Evolutionary conservation across 2,329 filamentous ascomycete species (phyloP).

Genomic region (Juglanconis sp.): DNA sequence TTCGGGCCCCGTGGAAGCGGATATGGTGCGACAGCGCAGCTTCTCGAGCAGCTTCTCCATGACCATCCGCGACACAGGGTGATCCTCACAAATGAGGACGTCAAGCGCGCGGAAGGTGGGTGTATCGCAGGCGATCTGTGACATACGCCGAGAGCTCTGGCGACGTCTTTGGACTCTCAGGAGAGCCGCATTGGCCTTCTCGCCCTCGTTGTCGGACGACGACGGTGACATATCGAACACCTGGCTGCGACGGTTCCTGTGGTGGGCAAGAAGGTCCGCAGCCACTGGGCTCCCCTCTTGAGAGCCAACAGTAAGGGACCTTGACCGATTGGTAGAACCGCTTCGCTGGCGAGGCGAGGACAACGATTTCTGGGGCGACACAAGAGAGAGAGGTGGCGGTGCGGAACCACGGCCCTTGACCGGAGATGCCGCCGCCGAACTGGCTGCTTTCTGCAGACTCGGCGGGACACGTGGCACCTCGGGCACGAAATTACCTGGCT

Average conservation of each 20-base stretch:
- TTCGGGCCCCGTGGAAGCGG: constrained; percentile 84
- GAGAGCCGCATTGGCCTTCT: constrained; percentile 77
- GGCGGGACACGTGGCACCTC: constrained; percentile 66
- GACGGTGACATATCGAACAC: constrained; percentile 96
- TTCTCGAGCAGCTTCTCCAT: constrained; percentile 98
- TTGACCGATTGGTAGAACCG: constrained; percentile 64
- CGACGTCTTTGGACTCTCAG: constrained; percentile 88
- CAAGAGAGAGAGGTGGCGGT: constrained; percentile 44
- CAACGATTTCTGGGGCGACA: constrained; percentile 62
- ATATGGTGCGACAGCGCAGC: constrained; percentile 88
- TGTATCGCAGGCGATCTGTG: constrained; percentile 81
- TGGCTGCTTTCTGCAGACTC: constrained; percentile 58
- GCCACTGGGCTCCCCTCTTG: constrained; percentile 80
- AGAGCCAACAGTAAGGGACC: constrained; percentile 90
- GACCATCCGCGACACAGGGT: constrained; percentile 94
- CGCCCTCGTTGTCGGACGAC: constrained; percentile 94
- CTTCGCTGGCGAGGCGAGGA: constrained; percentile 60
- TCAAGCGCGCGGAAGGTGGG: constrained; percentile 88
- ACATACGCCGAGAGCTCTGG: constrained; percentile 93
- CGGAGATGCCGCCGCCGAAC: constrained; percentile 52
- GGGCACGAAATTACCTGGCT: constrained; percentile 62
- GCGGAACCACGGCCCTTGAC: constrained; percentile 51
- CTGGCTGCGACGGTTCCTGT: constrained; percentile 89
- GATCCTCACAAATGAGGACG: constrained; percentile 94
- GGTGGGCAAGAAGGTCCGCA: constrained; percentile 64